Evolutionary conservation across 73 alveolate species (phyloP).

Genomic region (Symbiodinium natans): DNA sequence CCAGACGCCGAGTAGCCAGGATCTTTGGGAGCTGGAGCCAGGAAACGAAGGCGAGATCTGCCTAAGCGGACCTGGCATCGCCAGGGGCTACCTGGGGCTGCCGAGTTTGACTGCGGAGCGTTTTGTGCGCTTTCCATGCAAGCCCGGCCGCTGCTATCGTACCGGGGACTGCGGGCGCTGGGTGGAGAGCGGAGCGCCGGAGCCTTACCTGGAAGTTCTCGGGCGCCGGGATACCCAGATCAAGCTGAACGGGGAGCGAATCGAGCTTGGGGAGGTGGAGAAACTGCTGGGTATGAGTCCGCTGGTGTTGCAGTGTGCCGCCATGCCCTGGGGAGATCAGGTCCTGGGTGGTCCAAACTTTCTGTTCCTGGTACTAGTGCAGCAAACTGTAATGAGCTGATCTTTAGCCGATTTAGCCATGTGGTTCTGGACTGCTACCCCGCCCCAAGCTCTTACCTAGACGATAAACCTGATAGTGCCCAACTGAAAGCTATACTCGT

Average conservation of each 20-base stretch:
- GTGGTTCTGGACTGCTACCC: too few relatives aligned
- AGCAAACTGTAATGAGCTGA: too few relatives aligned
- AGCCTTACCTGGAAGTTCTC: slow-evolving; percentile 22
- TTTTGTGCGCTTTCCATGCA: background rate
- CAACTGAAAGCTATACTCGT: too few relatives aligned
- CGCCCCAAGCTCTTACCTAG: too few relatives aligned
- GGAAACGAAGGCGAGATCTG: slow-evolving; percentile 37
- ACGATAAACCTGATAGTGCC: too few relatives aligned
- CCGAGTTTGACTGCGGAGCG: slow-evolving; percentile 4
- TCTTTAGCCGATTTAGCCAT: too few relatives aligned
- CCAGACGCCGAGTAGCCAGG: background rate
- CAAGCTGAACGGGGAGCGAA: slow-evolving; percentile 83
- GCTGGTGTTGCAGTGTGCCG: slow-evolving; percentile 49
- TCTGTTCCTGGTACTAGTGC: too few relatives aligned
- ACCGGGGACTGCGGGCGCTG: slow-evolving; percentile 84
- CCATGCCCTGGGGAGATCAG: slow-evolving; percentile 45
- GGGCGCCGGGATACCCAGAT: slow-evolving; percentile 84
- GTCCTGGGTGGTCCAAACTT: too few relatives aligned
- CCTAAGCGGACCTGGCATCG: slow-evolving; percentile 71
- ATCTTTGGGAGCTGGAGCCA: background rate
- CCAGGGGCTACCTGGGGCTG: slow-evolving; percentile 60
- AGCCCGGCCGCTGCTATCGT: background rate
- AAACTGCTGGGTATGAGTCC: slow-evolving; percentile 50
- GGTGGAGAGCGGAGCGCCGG: background rate
- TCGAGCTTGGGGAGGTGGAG: slow-evolving; percentile 86